phyloP scores from a whole-genome alignment of 768 basidiomycete species.

The Piloderma croceum region DNA sequence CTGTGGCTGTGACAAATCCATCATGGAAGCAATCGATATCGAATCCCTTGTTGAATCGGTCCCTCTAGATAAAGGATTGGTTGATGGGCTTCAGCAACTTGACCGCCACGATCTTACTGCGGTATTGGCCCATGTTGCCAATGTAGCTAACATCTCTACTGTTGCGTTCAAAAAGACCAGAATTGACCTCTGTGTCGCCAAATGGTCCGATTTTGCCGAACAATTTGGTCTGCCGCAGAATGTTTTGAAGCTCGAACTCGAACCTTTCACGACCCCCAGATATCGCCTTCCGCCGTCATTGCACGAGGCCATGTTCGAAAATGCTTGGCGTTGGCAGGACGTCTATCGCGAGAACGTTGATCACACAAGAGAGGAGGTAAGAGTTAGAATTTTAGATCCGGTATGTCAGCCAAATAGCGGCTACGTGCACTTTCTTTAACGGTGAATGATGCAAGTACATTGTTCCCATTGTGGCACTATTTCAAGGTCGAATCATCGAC shows the following conservation, averaged over 20 bases:
- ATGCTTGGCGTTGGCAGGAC: conserved; percentile 14
- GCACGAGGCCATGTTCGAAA: conserved; percentile 15
- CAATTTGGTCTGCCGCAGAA: conserved; percentile 8
- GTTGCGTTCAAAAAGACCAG: too few species aligned
- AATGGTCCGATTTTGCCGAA: conserved; percentile 10
- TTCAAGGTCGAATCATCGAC: conserved; percentile 13
- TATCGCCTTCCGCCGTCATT: conserved; percentile 14
- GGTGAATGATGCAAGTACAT: conserved; percentile 7
- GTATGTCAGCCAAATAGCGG: conserved; percentile 8
- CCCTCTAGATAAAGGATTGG: too few species aligned
- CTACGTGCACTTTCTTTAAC: conserved; percentile 4
- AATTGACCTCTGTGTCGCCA: conserved; percentile 9
- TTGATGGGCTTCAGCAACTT: too few species aligned
- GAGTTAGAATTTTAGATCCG: conserved; percentile 15
- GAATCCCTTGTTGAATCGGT: too few species aligned
- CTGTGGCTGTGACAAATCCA: too few species aligned
- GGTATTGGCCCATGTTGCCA: too few species aligned
- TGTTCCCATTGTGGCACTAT: conserved; percentile 11
- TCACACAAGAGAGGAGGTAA: conserved; percentile 13
- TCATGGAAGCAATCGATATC: too few species aligned
- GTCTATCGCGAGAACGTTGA: conserved; percentile 14
- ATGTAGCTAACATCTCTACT: too few species aligned
- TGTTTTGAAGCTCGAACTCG: conserved; percentile 7
- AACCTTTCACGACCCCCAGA: conserved; percentile 9
- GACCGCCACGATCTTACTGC: too few species aligned